phyloP scores from a whole-genome alignment of 345 rosid species.

The Corchorus capsularis region DNA sequence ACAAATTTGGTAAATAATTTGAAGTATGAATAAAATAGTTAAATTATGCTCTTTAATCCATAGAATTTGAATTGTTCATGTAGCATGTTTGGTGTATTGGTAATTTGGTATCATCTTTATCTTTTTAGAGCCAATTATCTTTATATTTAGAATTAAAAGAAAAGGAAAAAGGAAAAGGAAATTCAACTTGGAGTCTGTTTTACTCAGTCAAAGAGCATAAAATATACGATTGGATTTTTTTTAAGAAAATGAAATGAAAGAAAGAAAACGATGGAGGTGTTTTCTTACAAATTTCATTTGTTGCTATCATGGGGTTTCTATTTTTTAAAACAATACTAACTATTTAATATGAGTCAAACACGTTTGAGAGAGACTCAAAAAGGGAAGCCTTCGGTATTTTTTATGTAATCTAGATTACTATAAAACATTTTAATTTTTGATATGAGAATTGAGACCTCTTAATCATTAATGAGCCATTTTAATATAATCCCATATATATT shows the following conservation, averaged over 20 bases:
- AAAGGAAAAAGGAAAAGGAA: not conserved
- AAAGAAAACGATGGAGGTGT: not conserved
- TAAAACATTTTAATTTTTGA: no score
- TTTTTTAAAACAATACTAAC: not conserved
- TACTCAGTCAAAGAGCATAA: not conserved
- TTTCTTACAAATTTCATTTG: not conserved
- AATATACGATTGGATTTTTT: not conserved
- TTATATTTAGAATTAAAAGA: not conserved
- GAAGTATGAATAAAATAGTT: no score
- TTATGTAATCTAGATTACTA: no score
- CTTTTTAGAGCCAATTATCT: not conserved
- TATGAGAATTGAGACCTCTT: no score
- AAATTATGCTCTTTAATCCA: no score
- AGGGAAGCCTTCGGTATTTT: not conserved
- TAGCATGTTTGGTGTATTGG: not conserved
- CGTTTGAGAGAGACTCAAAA: not conserved
- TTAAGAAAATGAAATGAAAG: not conserved
- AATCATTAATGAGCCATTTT: no score
- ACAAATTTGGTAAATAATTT: no score
- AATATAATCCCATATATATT: no score
- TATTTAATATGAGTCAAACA: not conserved
- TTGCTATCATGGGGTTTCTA: not conserved
- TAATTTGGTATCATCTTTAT: not conserved
- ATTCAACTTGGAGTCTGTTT: not conserved
- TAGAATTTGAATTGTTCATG: not conserved